phyloP scores from a whole-genome alignment of 805 yeast species.

The Saccharomycopsis malanga region DNA sequence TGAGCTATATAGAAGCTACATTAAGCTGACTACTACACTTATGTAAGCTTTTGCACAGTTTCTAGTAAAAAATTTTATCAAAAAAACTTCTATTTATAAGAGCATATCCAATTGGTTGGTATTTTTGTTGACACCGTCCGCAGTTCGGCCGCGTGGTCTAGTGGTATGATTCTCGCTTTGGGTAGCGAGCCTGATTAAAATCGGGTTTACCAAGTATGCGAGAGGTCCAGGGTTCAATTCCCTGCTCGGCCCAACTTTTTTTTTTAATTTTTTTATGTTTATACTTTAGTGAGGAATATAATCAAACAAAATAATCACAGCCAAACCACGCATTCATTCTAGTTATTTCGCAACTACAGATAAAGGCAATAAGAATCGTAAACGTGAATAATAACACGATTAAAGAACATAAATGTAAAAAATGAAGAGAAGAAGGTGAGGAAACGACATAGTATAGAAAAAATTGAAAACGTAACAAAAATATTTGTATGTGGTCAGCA shows the following conservation, averaged over 20 bases:
- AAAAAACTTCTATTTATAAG: too few relatives aligned
- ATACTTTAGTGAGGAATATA: neutral
- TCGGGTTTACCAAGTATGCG: too few relatives aligned
- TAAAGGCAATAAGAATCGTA: neutral
- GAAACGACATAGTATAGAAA: neutral
- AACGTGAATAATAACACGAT: neutral
- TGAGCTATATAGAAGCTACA: too few relatives aligned
- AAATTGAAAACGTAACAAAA: too few relatives aligned
- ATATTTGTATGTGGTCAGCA: neutral
- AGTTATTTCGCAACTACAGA: neutral
- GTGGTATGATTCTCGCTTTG: slow-evolving; percentile 54
- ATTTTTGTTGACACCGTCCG: too few relatives aligned
- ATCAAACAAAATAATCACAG: neutral
- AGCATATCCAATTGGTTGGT: too few relatives aligned
- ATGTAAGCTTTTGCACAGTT: too few relatives aligned
- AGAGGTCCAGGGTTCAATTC: too few relatives aligned
- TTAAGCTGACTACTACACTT: too few relatives aligned
- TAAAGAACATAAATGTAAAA: neutral
- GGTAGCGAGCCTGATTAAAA: too few relatives aligned
- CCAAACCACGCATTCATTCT: neutral
- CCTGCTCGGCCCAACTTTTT: neutral
- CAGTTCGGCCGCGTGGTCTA: slow-evolving; percentile 47
- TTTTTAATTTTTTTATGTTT: too few relatives aligned
- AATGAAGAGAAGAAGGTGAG: neutral
- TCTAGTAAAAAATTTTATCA: too few relatives aligned